Conservation (phyloP, 768 basidiomycete species). For the Lactarius quietus region DNA sequence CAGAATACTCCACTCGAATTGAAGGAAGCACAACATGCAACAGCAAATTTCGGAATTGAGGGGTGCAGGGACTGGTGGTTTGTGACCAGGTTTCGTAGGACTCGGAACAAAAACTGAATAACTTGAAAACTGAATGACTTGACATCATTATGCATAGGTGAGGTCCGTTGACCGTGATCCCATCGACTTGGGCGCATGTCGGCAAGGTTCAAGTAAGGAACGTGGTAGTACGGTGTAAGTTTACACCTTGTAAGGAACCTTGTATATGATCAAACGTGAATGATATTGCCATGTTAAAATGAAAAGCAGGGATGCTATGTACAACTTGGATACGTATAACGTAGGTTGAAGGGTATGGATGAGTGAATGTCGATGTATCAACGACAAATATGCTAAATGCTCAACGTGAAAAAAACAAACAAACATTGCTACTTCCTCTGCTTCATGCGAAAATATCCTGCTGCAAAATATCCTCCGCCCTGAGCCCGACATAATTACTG, state of each 20-base stretch:
- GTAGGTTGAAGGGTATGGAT: background rate
- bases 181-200: background rate
- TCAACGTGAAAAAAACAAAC: background rate
- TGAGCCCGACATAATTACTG: background rate
- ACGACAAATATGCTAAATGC: background rate
- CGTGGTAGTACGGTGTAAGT: too few relatives aligned
- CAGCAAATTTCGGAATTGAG: background rate
- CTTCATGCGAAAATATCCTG: constrained; percentile 16
- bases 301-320: background rate
- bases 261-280: background rate
- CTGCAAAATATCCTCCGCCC: constrained; percentile 18
- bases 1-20: background rate
- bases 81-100: background rate
- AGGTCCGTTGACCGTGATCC: background rate
- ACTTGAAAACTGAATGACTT: too few relatives aligned
- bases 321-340: background rate
- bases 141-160: too few relatives aligned
- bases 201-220: background rate
- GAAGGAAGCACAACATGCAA: background rate
- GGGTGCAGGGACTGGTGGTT: too few relatives aligned
- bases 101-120: too few relatives aligned
- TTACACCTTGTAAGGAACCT: too few relatives aligned
- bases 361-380: background rate
- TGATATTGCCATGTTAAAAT: background rate
- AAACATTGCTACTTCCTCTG: background rate